Base-by-base conservation (phyloP, 257 asterid species). In the Striga asiatica region DNA sequence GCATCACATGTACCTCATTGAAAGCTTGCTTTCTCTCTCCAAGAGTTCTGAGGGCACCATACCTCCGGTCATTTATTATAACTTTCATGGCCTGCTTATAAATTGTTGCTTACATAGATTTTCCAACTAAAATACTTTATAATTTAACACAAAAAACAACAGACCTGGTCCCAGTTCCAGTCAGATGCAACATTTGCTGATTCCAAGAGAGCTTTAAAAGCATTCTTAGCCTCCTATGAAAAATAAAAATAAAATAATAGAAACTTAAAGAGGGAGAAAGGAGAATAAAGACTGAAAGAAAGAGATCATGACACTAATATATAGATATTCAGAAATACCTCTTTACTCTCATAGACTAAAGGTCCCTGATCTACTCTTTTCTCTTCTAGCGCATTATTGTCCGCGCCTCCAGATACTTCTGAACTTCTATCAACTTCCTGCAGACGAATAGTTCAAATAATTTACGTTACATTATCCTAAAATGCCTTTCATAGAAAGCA, bases 111-210 rank as follows among this genome's bases (percentile, higher is more conserved):
- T 62, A 37, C 25, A 65, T 45, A 65, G 62, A 47, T 45, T 48
- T 27, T 66, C 52, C 46, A 17, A 57, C 39, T 42, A 60, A 68
- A 10, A 38, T 13, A 43, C 37, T 20, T 37, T 13, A 10, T 65
- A 51, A 62, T 23, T 29, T 57, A 45, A 7, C 42, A 68, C 21
- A 60, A 57, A 58, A 21, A 53, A 57, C 19, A 71, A 59, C 25
- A 20, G 43, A 86, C 98, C 95, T 87, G 93, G 54, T 92, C 97
- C 99, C 99, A 92, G 23, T 69, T 88, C 93, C 91, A 88, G 73
- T 85, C 95, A 56, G 89, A 69, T 58, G 93, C 91, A 57, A 84
- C 85, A 81, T 83, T 79, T 59, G 88, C 77, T 51, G 77, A 21
- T 65, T 84, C 97, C 71, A 92, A 43, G 38, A 92, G 88, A 50